Evolutionary conservation across 768 basidiomycete species (phyloP).

Genomic region (Leccinum variicolor): DNA sequence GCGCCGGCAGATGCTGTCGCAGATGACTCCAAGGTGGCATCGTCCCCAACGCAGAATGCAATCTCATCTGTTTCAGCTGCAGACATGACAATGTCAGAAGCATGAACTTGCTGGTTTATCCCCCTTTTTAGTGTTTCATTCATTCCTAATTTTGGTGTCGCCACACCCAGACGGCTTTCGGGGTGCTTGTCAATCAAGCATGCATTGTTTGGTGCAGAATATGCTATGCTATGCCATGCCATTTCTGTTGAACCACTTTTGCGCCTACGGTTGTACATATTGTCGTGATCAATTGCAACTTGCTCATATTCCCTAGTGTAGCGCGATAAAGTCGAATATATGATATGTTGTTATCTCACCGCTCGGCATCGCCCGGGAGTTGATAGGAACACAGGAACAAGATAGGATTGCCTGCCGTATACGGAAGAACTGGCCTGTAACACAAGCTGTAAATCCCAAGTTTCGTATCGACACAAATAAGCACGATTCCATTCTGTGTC

Average conservation of each 20-base stretch:
- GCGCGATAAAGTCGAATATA: constrained; percentile 17
- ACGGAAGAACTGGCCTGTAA: not conserved
- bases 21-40: constrained; percentile 21
- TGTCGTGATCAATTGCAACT: constrained; percentile 22
- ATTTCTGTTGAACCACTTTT: constrained; percentile 20
- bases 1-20: constrained; percentile 16
- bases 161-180: constrained; percentile 5
- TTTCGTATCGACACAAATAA: not conserved
- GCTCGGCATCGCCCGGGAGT: constrained; percentile 3
- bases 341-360: constrained; percentile 5
- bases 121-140: constrained; percentile 6
- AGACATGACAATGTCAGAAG: constrained; percentile 44
- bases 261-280: constrained; percentile 27
- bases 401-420: not conserved
- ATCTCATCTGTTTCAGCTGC: constrained; percentile 31
- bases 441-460: not conserved
- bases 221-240: constrained; percentile 16
- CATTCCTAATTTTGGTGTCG: constrained; percentile 16
- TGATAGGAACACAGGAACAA: not conserved
- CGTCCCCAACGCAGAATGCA: constrained; percentile 26
- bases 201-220: constrained; percentile 19
- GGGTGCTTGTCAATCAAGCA: constrained; percentile 17
- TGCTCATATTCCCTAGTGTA: constrained; percentile 28
- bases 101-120: constrained; percentile 18
- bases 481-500: not conserved